phyloP scores from a whole-genome alignment of 768 basidiomycete genomes.

The Amanita jacksonii region DNA sequence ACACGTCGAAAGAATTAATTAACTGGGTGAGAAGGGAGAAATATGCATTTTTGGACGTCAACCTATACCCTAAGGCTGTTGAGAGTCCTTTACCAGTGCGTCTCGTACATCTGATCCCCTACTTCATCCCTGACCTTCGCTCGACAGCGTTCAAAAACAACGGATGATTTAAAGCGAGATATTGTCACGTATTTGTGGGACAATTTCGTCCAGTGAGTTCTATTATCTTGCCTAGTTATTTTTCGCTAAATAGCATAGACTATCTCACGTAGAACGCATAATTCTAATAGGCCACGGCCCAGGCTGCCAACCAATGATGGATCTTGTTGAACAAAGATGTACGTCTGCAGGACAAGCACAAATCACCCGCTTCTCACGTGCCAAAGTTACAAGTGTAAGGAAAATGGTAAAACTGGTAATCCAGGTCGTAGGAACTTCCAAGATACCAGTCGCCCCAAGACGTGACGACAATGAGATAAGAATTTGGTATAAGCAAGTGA shows the following conservation, averaged over 20 bases:
- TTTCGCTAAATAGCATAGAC: constrained; percentile 29
- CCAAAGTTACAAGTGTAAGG: constrained; percentile 32
- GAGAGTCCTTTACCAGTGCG: constrained; percentile 11
- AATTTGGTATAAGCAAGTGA: constrained; percentile 67
- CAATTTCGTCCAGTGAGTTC: constrained; percentile 83
- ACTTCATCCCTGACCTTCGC: background rate
- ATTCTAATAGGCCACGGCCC: constrained; percentile 84
- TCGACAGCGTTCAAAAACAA: constrained; percentile 28
- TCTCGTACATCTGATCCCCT: background rate
- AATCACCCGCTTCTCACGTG: background rate
- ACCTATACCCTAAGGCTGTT: constrained; percentile 61
- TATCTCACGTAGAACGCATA: constrained; percentile 64
- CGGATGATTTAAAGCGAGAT: constrained; percentile 40
- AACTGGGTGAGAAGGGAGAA: constrained; percentile 60
- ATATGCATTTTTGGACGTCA: constrained; percentile 79
- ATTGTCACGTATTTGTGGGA: constrained; percentile 89
- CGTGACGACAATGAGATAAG: constrained; percentile 42
- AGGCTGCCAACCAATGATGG: constrained; percentile 68
- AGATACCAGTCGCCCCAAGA: constrained; percentile 43
- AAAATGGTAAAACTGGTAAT: constrained; percentile 61
- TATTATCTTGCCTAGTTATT: background rate
- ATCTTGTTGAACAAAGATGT: constrained; percentile 69
- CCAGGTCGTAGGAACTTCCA: constrained; percentile 66
- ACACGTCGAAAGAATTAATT: constrained; percentile 74
- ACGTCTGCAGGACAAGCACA: constrained; percentile 13